Conservation (phyloP, 2,329 filamentous ascomycete genomes). For the Catunica adiposa region DNA sequence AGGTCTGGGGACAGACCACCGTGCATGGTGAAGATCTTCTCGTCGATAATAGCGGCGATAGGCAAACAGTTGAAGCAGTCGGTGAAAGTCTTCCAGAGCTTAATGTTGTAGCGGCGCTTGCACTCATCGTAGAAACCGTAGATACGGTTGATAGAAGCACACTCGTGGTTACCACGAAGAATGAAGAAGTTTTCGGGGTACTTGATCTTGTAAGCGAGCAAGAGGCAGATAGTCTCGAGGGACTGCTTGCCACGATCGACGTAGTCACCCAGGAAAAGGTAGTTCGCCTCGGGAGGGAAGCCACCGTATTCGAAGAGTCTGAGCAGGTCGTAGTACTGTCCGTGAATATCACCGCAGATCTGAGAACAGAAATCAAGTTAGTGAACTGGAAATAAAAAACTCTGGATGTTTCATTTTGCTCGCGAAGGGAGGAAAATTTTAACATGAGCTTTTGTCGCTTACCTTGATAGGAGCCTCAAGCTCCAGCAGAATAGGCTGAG, state of each 20-base stretch:
- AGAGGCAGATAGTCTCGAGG: constrained; percentile 90
- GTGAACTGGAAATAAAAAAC: too few species aligned
- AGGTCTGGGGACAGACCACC: constrained; percentile 91
- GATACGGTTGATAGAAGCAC: constrained; percentile 95
- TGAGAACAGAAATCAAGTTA: constrained; percentile 25
- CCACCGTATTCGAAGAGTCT: constrained; percentile 96
- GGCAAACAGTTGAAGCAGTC: constrained; percentile 99
- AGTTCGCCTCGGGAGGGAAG: constrained; percentile 96
- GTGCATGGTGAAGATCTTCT: constrained; percentile 99
- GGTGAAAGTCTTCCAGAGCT: constrained; percentile 98
- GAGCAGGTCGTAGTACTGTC: constrained; percentile 95
- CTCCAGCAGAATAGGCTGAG: constrained; percentile 92
- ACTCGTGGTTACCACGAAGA: constrained; percentile 95
- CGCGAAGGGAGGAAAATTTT: too few species aligned
- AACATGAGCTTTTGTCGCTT: constrained; percentile 21
- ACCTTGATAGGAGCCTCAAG: constrained; percentile 99
- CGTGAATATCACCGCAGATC: constrained; percentile 99
- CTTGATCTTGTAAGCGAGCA: constrained; percentile 99
- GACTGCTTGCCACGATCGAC: constrained; percentile 99
- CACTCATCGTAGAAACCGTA: constrained; percentile 99
- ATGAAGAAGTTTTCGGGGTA: constrained; percentile 99
- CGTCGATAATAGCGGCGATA: constrained; percentile 96
- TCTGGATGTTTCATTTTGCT: too few species aligned
- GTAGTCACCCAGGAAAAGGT: constrained; percentile 97
- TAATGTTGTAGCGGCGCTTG: constrained; percentile 98